Conservation (phyloP, 2,329 filamentous ascomycete genomes). For the Trichoderma semiorbis region DNA sequence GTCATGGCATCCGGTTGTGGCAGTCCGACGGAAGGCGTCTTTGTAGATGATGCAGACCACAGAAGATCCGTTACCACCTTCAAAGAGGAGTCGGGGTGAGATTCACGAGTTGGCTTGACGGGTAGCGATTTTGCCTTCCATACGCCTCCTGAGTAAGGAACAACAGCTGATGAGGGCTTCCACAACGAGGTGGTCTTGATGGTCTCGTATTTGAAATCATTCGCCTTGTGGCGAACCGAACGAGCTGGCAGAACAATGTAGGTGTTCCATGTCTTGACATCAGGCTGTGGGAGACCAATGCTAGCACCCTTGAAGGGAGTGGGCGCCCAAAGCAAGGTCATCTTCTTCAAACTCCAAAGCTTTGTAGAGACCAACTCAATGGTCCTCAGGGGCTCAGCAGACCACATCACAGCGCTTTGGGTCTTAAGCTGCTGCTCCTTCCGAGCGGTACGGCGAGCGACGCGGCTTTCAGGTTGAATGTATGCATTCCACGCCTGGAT, state of each 20-base stretch:
- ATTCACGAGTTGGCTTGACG: neutral
- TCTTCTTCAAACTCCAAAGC: slow-evolving; percentile 3
- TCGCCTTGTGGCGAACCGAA: neutral
- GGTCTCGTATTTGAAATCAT: slow-evolving; percentile 25
- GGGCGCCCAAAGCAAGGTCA: neutral
- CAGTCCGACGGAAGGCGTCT: neutral
- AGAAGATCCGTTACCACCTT: neutral
- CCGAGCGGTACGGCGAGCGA: neutral
- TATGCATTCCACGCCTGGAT: slow-evolving; percentile 4
- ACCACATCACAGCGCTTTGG: neutral
- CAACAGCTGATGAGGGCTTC: slow-evolving; percentile 18
- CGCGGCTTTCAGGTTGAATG: neutral
- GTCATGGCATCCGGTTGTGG: neutral
- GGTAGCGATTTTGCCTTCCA: neutral
- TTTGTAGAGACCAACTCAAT: neutral
- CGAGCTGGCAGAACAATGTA: neutral
- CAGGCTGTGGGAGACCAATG: slow-evolving; percentile 6
- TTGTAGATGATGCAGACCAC: neutral
- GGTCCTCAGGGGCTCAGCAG: neutral
- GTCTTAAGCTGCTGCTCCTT: neutral
- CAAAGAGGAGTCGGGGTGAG: neutral
- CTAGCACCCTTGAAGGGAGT: neutral
- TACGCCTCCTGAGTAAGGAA: neutral
- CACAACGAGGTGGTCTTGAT: slow-evolving; percentile 40
- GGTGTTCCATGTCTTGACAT: neutral